Evolutionary conservation across 768 basidiomycete genomes (phyloP).

Genomic region (Chiua virens): DNA sequence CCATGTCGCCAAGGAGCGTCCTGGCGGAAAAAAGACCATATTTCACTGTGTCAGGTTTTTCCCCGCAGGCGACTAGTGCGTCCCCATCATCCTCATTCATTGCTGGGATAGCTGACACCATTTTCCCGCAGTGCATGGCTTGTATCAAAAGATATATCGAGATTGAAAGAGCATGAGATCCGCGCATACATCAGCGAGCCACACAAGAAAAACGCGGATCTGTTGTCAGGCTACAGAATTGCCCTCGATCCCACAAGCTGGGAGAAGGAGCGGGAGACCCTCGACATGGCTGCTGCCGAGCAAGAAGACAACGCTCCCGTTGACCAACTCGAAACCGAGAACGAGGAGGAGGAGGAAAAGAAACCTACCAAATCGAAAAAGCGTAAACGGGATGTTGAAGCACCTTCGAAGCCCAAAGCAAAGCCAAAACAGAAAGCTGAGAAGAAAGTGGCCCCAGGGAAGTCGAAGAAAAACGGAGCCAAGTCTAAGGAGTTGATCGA

Average conservation of each 20-base stretch:
- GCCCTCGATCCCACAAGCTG: conserved; percentile 72
- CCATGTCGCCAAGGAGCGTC: conserved; percentile 67
- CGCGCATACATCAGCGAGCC: conserved; percentile 77
- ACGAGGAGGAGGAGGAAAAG: conserved; percentile 51
- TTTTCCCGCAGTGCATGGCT: conserved; percentile 72
- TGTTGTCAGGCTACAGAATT: conserved; percentile 74
- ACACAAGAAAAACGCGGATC: conserved; percentile 72
- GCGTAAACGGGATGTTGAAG: conserved; percentile 65
- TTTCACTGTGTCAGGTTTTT: conserved; percentile 86
- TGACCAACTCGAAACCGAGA: conserved; percentile 61
- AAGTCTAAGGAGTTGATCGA: conserved; percentile 67
- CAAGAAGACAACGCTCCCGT: conserved; percentile 60
- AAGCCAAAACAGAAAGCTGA: conserved; percentile 49
- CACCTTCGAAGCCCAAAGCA: conserved; percentile 39
- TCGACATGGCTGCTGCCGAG: conserved; percentile 37
- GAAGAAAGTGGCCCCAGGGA: conserved; percentile 31
- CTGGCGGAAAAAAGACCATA: conserved; percentile 65
- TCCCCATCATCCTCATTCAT: conserved; percentile 24
- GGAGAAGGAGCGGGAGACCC: conserved; percentile 47
- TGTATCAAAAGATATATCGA: conserved; percentile 75
- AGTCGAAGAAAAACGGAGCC: conserved; percentile 53
- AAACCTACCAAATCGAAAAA: conserved; percentile 48
- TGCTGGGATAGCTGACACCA: conserved; percentile 7
- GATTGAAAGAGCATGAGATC: conserved; percentile 78
- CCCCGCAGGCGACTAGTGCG: conserved; percentile 92